Evolutionary conservation across 2,329 filamentous ascomycete species (phyloP), one percentile per base, ranked within the genome.

Genomic region (Alternaria infectoria): DNA sequence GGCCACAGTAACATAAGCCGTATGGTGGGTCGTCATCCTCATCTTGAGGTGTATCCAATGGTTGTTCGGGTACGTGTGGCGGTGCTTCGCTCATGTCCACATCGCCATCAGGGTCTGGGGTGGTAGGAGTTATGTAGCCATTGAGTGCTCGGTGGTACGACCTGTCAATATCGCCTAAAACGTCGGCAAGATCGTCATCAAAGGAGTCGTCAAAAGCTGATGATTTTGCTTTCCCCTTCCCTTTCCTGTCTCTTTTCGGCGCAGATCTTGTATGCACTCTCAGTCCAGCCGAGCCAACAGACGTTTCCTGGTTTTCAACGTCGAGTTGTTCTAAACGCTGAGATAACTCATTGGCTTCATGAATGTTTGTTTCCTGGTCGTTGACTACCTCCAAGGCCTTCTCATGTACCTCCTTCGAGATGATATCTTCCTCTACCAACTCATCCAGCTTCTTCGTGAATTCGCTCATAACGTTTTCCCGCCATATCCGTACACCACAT

Each of bases 361-460:
- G 17, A 2, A 1, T 23, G 2, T 15, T 45, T 7, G 55, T 32
- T 19, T 61, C 50, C 12, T 57, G 46, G 4, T 47, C 26, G 4
- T 61, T 21, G 13, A 70, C 59, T 19, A 65, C 62, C 9, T 65
- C 50, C 13, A 69, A 50, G 57, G 69, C 77, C 10, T 49, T 68
- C 1, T 56, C 50, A 43, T 72, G 65, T 0, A 74, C 56, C 3
- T 75, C 66, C 17, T 67, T 30, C 1, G 67, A 64, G 17, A 82
- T 74, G 8, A 80, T 58, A 2, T 68, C 59, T 25, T 79, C 77
- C 4, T 68, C 59, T 0, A 67, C 26, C 4, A 82, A 66, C 40
- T 80, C 74, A 10, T 69, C 61, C 11, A 79, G 51, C 60, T 82
- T 82, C 17, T 63, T 62, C 5, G 67, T 55, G 44, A 80, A 80